A percentile compares a stretch with the other conserved stretches of the same genome.
Conservation (phyloP, 805 yeast species). For the Wickerhamiella azymoides region DNA sequence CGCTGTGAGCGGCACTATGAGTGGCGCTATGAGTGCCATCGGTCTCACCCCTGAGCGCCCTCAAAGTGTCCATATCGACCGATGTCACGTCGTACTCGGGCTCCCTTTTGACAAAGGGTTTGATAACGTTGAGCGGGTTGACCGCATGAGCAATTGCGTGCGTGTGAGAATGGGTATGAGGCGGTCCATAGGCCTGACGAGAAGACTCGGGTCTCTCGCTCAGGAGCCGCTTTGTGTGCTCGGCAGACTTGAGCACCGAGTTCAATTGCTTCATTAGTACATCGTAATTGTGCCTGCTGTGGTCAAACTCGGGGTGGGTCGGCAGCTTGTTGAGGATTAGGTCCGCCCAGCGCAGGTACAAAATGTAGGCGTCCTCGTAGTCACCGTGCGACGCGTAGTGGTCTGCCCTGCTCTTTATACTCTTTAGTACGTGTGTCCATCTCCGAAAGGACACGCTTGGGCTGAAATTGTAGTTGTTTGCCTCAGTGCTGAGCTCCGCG, state of each 20-base stretch:
- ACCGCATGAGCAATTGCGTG: too few species aligned
- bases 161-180: too few species aligned
- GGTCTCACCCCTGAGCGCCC: background rate
- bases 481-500: conserved; percentile 32
- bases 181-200: too few species aligned
- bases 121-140: too few species aligned
- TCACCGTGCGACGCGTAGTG: conserved; percentile 32
- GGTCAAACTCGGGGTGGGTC: conserved; percentile 32
- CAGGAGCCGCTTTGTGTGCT: conserved; percentile 17
- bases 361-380: conserved; percentile 37
- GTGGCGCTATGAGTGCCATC: too few species aligned
- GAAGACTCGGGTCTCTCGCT: background rate
- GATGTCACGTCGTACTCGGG: background rate
- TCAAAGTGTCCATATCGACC: background rate
- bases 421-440: conserved; percentile 43
- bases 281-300: conserved; percentile 12
- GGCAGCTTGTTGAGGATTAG: conserved; percentile 36
- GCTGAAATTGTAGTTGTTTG: conserved; percentile 41
- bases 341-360: conserved; percentile 48
- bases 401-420: conserved; percentile 30
- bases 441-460: conserved; percentile 35
- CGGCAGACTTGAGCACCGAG: conserved; percentile 20
- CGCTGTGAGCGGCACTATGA: too few species aligned
- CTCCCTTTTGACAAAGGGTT: too few species aligned
- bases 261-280: conserved; percentile 14